Percentiles rank a stretch among this genome's conserved stretches.
These are phyloP conservation scores for Calonectria fujianensis DNA, from an alignment of 2,329 filamentous ascomycete genomes.

Conservation along the genomic window DNA sequence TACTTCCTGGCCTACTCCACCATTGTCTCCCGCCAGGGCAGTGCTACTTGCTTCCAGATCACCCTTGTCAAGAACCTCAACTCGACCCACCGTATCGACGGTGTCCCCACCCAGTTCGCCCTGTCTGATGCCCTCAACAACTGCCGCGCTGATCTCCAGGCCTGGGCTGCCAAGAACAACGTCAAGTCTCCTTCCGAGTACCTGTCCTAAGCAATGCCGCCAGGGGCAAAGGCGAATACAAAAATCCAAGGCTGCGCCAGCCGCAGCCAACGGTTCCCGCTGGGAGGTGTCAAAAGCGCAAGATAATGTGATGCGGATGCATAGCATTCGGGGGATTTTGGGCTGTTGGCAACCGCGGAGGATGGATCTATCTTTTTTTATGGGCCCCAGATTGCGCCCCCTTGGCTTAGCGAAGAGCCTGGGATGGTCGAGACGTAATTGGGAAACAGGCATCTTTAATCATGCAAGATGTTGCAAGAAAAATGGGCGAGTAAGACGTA, in stretches of 20 bases:
- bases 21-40: constrained; percentile 89
- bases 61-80: constrained; percentile 95
- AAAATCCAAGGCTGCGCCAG: constrained; percentile 16
- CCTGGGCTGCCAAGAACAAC: constrained; percentile 62
- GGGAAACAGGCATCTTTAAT: constrained; percentile 49
- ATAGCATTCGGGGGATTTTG: constrained; percentile 14
- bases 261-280: constrained; percentile 21
- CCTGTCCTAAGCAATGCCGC: constrained; percentile 40
- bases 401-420: constrained; percentile 38
- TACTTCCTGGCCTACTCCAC: constrained; percentile 92
- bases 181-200: constrained; percentile 58
- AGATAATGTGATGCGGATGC: constrained; percentile 31
- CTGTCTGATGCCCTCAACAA: constrained; percentile 77
- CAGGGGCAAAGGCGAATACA: constrained; percentile 7
- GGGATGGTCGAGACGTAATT: constrained; percentile 53
- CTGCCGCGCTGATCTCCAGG: constrained; percentile 58
- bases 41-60: constrained; percentile 92
- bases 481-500: constrained; percentile 32
- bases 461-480: constrained; percentile 47
- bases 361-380: constrained; percentile 49
- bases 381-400: constrained; percentile 53
- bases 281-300: constrained; percentile 30
- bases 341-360: constrained; percentile 30
- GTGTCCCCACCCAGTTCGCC: constrained; percentile 81
- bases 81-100: constrained; percentile 88